Evolutionary conservation across 257 asterid species (phyloP), one percentile per base, ranked within the genome.

Genomic region (Salvia hispanica): DNA sequence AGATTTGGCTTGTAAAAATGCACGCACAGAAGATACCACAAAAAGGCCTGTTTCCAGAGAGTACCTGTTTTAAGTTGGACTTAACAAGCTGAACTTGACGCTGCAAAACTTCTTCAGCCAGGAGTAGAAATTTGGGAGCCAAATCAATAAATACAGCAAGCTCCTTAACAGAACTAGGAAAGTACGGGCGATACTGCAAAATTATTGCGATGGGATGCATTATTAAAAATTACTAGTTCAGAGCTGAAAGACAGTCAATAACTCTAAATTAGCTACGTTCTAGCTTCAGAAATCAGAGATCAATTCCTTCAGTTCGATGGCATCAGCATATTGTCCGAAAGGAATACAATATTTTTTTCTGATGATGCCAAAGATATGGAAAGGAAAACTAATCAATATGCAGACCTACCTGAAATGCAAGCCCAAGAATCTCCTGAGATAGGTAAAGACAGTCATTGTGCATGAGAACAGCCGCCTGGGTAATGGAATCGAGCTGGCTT

Each of bases 381-480:
- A 59, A 60, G 21, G 33, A 50, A 68, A 52, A 58, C 13, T 31
- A 67, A 43, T 53, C 34, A 37, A 58, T 33, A 74, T 36, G 53
- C 63, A 59, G 28, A 33, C 54, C 60, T 80, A 86, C 99, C 96
- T 94, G 90, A 84, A 91, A 94, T 39, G 99, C 90, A 80, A 94
- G 95, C 68, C 96, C 99, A 74, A 91, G 88, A 78, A 89, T 87
- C 89, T 94, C 99, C 79, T 87, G 90, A 74, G 96, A 87, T 11
- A 94, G 83, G 82, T 87, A 94, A 63, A 88, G 88, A 72, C 97
- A 94, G 73, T 94, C 99, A 59, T 94, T 94, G 83, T 91, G 93
- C 83, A 88, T 79, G 73, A 88, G 96, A 79, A 91, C 86, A 31
- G 96, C 91, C 5, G 95, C 91, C 85, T 94, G 97, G 87, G 84